These are phyloP conservation scores for Claviceps cyperi DNA, from an alignment of 2,329 filamentous ascomycete species.

Conservation along the genomic window DNA sequence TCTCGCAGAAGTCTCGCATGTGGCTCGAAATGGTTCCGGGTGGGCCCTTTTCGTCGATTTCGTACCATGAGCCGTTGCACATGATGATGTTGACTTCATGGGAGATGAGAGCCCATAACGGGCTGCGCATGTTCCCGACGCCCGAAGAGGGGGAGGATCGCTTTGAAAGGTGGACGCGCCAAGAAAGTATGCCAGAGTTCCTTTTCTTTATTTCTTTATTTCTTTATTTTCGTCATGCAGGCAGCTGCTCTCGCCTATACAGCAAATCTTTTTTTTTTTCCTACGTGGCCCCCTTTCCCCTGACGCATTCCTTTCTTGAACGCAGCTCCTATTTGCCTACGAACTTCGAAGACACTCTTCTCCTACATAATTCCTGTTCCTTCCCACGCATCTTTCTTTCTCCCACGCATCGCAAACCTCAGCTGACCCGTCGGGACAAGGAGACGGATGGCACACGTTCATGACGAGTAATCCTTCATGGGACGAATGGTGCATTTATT, in stretches of 20 bases:
- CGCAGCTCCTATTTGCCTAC: too few species aligned
- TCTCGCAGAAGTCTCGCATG: constrained; percentile 5
- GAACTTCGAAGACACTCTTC: too few species aligned
- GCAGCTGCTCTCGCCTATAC: too few species aligned
- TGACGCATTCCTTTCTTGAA: too few species aligned
- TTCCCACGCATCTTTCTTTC: too few species aligned
- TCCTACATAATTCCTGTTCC: too few species aligned
- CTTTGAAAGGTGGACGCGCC: constrained; percentile 24
- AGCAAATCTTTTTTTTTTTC: too few species aligned
- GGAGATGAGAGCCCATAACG: constrained; percentile 16
- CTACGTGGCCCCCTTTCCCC: too few species aligned
- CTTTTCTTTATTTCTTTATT: not conserved
- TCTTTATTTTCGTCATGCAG: not conserved
- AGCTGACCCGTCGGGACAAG: too few species aligned
- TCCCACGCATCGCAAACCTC: too few species aligned
- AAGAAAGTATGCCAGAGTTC: constrained; percentile 15
- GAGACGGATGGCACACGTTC: too few species aligned
- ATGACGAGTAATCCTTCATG: constrained; percentile 11
- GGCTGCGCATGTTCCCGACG: constrained; percentile 26
- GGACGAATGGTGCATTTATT: constrained; percentile 22
- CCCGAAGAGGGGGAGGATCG: constrained; percentile 12
- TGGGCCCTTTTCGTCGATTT: constrained; percentile 30
- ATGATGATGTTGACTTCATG: constrained; percentile 29
- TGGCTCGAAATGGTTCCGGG: constrained; percentile 23
- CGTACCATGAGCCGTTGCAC: constrained; percentile 28